These are phyloP conservation scores for Phialophora expanda DNA, from an alignment of 2,329 filamentous ascomycete species.

Conservation along the genomic window DNA sequence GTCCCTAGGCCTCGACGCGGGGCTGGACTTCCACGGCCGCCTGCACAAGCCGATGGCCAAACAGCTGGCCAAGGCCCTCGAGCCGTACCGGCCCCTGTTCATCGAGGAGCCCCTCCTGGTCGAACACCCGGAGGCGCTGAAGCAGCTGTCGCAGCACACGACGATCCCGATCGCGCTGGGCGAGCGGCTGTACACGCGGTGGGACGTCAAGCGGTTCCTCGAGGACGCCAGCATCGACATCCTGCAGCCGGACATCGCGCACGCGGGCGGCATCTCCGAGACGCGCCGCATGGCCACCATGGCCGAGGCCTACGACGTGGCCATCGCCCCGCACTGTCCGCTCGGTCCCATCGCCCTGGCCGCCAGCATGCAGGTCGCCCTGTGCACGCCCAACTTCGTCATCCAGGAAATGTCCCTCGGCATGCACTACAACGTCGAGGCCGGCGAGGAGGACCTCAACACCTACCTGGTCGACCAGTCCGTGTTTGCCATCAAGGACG, in stretches of 20 bases:
- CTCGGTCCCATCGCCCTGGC: slow-evolving; percentile 73
- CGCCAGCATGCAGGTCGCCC: slow-evolving; percentile 69
- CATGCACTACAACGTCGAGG: slow-evolving; percentile 75
- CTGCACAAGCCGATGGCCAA: slow-evolving; percentile 77
- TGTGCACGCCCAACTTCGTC: slow-evolving; percentile 64
- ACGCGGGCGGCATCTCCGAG: slow-evolving; percentile 73
- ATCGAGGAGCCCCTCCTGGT: slow-evolving; percentile 73
- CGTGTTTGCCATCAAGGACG: slow-evolving; percentile 70
- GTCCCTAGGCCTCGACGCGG: slow-evolving; percentile 71
- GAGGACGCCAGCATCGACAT: slow-evolving; percentile 70
- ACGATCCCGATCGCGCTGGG: slow-evolving; percentile 71
- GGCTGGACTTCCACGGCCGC: slow-evolving; percentile 77
- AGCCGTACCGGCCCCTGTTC: slow-evolving; percentile 70
- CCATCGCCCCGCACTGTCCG: slow-evolving; percentile 73
- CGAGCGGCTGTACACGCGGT: slow-evolving; percentile 70
- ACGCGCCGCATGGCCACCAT: slow-evolving; percentile 69
- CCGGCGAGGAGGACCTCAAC: slow-evolving; percentile 66
- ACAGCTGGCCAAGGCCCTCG: slow-evolving; percentile 68
- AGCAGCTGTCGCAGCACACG: slow-evolving; percentile 61
- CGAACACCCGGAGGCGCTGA: slow-evolving; percentile 69
- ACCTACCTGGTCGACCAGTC: slow-evolving; percentile 69
- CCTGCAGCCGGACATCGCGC: slow-evolving; percentile 71
- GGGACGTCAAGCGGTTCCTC: slow-evolving; percentile 73
- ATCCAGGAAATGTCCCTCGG: slow-evolving; percentile 79
- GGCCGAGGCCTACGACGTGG: slow-evolving; percentile 73